phyloP scores from a whole-genome alignment of 306 rosid genomes.

The Oxytropis ochrocephala region DNA sequence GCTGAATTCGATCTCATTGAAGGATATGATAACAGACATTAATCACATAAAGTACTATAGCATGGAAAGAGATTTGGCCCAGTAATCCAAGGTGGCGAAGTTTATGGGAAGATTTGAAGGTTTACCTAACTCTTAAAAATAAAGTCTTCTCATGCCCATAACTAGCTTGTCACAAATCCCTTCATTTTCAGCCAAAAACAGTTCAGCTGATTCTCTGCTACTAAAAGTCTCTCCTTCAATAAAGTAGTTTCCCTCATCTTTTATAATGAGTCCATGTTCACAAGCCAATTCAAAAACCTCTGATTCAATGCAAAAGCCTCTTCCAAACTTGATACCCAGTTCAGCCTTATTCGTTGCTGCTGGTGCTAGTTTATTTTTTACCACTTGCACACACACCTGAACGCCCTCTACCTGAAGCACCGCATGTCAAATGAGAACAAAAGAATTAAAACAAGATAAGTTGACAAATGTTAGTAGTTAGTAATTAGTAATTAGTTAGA shows the following conservation, averaged over 20 bases:
- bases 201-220: slow-evolving; percentile 44
- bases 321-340: slow-evolving; percentile 64
- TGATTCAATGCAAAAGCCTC: slow-evolving; percentile 57
- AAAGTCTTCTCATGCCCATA: slow-evolving; percentile 37
- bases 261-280: slow-evolving; percentile 53
- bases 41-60: background rate
- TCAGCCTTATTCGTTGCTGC: slow-evolving; percentile 55
- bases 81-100: background rate
- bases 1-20: too few relatives aligned
- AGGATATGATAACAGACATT: background rate
- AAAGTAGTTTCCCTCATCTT: slow-evolving; percentile 46
- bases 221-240: slow-evolving; percentile 43
- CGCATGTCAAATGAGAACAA: background rate
- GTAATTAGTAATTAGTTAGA: too few relatives aligned
- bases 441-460: background rate
- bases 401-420: slow-evolving; percentile 56
- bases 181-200: slow-evolving; percentile 37
- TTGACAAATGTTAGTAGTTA: too few relatives aligned
- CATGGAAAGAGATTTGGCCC: background rate
- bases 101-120: background rate
- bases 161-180: slow-evolving; percentile 41
- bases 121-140: slow-evolving; percentile 27
- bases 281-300: slow-evolving; percentile 76
- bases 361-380: slow-evolving; percentile 79
- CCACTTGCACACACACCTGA: slow-evolving; percentile 48